Evolutionary conservation across 768 basidiomycete species (phyloP), one percentile per base, ranked within the genome.

Genomic region (Guyanaporus albipodus): DNA sequence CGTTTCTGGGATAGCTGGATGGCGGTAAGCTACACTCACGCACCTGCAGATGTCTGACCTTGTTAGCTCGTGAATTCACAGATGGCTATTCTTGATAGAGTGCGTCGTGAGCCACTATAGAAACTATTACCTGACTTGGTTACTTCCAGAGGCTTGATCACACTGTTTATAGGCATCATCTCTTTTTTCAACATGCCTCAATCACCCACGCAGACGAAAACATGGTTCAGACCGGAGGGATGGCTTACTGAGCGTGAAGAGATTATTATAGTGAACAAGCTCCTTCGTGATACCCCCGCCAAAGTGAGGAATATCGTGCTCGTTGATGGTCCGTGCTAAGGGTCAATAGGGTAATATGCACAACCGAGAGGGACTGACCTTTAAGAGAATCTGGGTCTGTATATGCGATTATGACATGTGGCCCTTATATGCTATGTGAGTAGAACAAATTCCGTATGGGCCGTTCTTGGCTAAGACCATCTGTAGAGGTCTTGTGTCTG

Each of bases 221-320:
- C 70, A 1, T 76, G 79, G 75, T 80, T 76, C 67, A 60, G 80
- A 37, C 77, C 76, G 0, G 75, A 77, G 31, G 79, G 81, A 0
- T 84, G 81, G 82, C 83, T 82, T 58, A 78, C 74, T 0, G 78
- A 80, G 38, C 67, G 76, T 17, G 78, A 84, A 50, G 82, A 83
- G 54, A 63, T 70, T 1, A 85, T 85, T 39, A 71, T 80, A 1
- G 79, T 83, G 2, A 73, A 75, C 37, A 72, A 79, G 11, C 69
- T 85, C n/a, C 65, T 84, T 18, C 71, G 82, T 7, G 82, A 83
- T 58, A 81, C 83, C 57, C 81, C 82, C 4, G 71, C 74, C 8
- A 83, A 82, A 66, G 77, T 72, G 6, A 37, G 6, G 2, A 33
- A 10, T 17, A 11, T 2, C 3, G 2, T 21, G 11, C 26, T 19